Base-by-base conservation (phyloP, 768 basidiomycete genomes). In the Neoboletus subvelutipes region DNA sequence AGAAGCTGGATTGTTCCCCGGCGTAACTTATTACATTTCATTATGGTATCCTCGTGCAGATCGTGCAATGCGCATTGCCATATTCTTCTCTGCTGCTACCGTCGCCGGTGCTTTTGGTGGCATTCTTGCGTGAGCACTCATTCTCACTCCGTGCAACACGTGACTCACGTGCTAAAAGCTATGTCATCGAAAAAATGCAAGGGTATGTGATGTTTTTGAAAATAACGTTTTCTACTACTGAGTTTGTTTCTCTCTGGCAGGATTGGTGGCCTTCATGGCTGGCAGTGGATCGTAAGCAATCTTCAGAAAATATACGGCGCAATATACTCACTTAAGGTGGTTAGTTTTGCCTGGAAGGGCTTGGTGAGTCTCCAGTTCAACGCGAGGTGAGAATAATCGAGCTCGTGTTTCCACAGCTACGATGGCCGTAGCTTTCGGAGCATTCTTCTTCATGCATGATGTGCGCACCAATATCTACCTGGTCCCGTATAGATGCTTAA, bases 61-160 rank as follows among this genome's bases (percentile, higher is more conserved):
- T 63, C 79, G 84, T 43, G 83, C 81, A 18, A 72, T 71, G 62
- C 79, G 85, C 28, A 78, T 85, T 54, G 83, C 85, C 13, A 40
- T 87, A 29, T 86, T 87, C 75, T 85, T 84, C 68, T 80, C 80
- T 18, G 83, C 83, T 31, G 83, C 84, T 13, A 84, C 83, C 0
- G 62, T 81, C 34, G 78, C 83, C 18, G 84, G 78, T 49, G 70
- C 73, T 58, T 83, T 74, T 67, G 80, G 82, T 47, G 82, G 83
- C 36, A 64, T 83, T 42, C 73, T 68, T 29, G 82, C 82, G 54
- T 83, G 65, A 63, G 80, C 41, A 3, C 11, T 10, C 8, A 49
- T 40, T 36, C 13, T 15, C 22, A 7, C 22, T n/a, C 9, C 5
- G 11, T 41, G 7, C 4, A 29, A 29, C 2, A n/a, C 6, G 5